A percentile compares a stretch with the other conserved stretches of the same genome.
phyloP scores from a whole-genome alignment of 208 protist species.

The Acanthamoeba sp. region DNA sequence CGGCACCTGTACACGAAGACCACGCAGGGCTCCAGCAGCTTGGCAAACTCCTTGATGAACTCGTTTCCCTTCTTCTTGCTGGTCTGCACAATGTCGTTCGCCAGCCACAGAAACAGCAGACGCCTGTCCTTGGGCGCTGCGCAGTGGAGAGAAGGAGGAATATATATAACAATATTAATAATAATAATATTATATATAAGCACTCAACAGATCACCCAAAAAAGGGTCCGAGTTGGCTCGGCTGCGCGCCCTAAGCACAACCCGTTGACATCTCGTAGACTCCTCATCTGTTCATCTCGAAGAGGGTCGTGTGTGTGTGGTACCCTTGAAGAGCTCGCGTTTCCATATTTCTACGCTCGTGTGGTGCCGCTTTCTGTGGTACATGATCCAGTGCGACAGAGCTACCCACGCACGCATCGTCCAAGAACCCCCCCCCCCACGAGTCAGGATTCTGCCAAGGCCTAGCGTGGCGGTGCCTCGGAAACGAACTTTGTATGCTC shows the following conservation, averaged over 20 bases:
- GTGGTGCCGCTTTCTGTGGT: constrained; percentile 72
- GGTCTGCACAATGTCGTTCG: constrained; percentile 84
- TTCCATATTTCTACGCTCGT: constrained; percentile 78
- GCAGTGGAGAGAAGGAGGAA: background rate
- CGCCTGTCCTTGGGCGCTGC: constrained; percentile 74
- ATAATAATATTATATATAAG: too few relatives aligned
- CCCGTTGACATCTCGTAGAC: background rate
- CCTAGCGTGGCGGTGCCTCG: background rate
- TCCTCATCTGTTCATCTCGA: too few relatives aligned
- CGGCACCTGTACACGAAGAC: constrained; percentile 16
- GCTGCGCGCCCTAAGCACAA: background rate
- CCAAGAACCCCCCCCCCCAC: too few relatives aligned
- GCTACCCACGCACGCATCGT: background rate
- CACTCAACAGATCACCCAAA: too few relatives aligned
- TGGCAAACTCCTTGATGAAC: constrained; percentile 82
- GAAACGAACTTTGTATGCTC: constrained; percentile 72
- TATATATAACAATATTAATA: too few relatives aligned
- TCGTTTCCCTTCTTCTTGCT: constrained; percentile 81
- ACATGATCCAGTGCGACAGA: constrained; percentile 82
- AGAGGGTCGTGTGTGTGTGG: background rate
- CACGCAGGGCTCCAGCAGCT: constrained; percentile 36
- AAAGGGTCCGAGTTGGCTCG: background rate
- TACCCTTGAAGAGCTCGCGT: constrained; percentile 68
- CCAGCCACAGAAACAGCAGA: constrained; percentile 81
- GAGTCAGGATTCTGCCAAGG: too few relatives aligned